Base-by-base conservation (phyloP, 75 land plant genomes). In the Cryptomeria japonica region DNA sequence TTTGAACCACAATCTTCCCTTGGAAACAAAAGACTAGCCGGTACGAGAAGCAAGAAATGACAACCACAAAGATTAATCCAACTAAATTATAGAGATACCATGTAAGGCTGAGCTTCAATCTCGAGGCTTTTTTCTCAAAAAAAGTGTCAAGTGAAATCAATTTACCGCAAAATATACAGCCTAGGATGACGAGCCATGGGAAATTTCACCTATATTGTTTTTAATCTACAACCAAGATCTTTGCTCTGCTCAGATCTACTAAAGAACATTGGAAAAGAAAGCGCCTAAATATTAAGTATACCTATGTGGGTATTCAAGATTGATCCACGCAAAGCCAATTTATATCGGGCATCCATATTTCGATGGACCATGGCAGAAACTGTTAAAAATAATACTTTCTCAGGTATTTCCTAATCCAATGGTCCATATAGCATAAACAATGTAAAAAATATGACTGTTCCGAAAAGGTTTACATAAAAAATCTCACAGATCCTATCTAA, bases 211-310 rank as follows among this genome's bases (percentile, higher is more conserved):
- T 82, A 38, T 39, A 8, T 25, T n/a, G 55, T n/a, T 46, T 82
- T 82, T 28, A 82, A 82, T 82, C 31, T 82, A 32, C 46, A 41
- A 82, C 44, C 47, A 28, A n/a, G 84, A 82, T 82, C 84, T 46
- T 41, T 82, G 49, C 49, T 3, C 49, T 46, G 84, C 84, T n/a
- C 51, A 3, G 32, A 82, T 82, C 84, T 44, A 49, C 47, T 82
- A n/a, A 79, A 39, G 10, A 41, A 79, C 22, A 79, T 79, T 38
- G 47, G 84, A 42, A 46, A 18, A 82, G 31, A 8, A 25, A 44
- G 47, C 28, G 47, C n/a, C 70, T 9, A 28, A 82, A 82, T 8
- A 1, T 7, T 10, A 18, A 82, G 51, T n/a, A 82, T n/a, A 82
- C 3, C 28, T 25, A 19, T 41, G n/a, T 22, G 46, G 15, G 55